Percentiles rank a stretch among this genome's conserved stretches.
These are phyloP conservation scores for Chlorella variabilis DNA, from an alignment of 163 green algal genomes.

Conservation along the genomic window DNA sequence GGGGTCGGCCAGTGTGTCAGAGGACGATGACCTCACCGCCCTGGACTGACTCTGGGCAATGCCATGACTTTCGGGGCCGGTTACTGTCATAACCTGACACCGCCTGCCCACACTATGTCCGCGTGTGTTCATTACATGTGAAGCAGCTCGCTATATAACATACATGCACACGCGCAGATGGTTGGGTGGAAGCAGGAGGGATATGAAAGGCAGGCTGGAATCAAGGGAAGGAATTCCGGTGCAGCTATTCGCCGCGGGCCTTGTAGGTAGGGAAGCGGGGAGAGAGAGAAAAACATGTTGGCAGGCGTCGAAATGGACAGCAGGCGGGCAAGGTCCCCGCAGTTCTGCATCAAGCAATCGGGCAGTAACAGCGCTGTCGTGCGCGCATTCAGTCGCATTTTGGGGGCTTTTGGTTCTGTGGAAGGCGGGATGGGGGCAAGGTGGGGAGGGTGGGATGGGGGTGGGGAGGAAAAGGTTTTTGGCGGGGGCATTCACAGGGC, in stretches of 20 bases:
- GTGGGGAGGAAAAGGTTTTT: too few relatives aligned
- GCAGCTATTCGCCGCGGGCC: neutral
- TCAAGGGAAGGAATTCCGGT: neutral
- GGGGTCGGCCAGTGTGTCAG: neutral
- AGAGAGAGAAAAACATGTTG: neutral
- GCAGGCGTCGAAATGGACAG: neutral
- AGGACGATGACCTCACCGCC: neutral
- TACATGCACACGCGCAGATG: neutral
- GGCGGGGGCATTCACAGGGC: too few relatives aligned
- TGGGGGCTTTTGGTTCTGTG: too few relatives aligned
- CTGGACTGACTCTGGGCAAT: neutral
- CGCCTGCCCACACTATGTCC: too few relatives aligned
- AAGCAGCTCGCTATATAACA: constrained; percentile 3
- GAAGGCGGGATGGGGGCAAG: neutral
- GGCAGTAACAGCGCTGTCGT: too few relatives aligned
- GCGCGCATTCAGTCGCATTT: too few relatives aligned
- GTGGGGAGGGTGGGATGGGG: neutral
- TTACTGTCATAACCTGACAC: too few relatives aligned
- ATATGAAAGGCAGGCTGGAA: constrained; percentile 4
- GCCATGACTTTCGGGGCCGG: too few relatives aligned
- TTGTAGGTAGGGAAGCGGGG: neutral
- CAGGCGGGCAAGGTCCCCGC: too few relatives aligned
- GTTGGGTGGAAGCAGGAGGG: neutral
- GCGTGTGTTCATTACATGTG: too few relatives aligned
- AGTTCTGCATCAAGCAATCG: too few relatives aligned